phyloP scores from a whole-genome alignment of 2,329 filamentous ascomycete species.

The Epichloe sibirici region DNA sequence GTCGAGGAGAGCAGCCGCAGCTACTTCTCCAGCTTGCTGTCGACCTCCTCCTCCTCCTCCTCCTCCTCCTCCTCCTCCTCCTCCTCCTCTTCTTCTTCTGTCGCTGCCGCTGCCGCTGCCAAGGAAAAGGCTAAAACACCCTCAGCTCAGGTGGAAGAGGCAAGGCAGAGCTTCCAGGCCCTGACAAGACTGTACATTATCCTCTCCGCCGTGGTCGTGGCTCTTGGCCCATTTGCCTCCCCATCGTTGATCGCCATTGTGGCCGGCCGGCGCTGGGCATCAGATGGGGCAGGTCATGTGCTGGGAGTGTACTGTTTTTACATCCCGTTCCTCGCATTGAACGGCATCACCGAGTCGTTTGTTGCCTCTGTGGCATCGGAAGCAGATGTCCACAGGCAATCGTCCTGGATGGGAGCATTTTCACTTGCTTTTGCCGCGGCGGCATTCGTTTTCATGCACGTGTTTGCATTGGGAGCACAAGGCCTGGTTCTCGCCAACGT shows the following conservation, averaged over 20 bases:
- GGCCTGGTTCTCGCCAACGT: conserved; percentile 80
- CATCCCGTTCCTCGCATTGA: conserved; percentile 82
- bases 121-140: not conserved
- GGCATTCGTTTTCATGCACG: conserved; percentile 62
- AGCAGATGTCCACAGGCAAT: conserved; percentile 63
- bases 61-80: conserved; percentile 8
- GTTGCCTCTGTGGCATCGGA: conserved; percentile 76
- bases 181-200: conserved; percentile 65
- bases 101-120: not conserved
- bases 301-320: conserved; percentile 81
- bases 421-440: conserved; percentile 63
- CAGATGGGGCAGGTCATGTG: conserved; percentile 58
- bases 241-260: conserved; percentile 62
- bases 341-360: conserved; percentile 86
- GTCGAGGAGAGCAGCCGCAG: conserved; percentile 88
- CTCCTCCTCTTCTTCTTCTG: not conserved
- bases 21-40: conserved; percentile 73
- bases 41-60: conserved; percentile 14
- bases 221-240: conserved; percentile 63
- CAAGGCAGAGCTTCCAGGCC: conserved; percentile 41
- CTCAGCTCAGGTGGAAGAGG: conserved; percentile 24
- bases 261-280: conserved; percentile 65
- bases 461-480: conserved; percentile 57
- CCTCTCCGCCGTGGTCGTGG: conserved; percentile 54
- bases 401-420: conserved; percentile 72